Percentiles rank a stretch among this genome's conserved stretches.
Conservation (phyloP, 352 stramenopile species). For the Phytophthora cajani region DNA sequence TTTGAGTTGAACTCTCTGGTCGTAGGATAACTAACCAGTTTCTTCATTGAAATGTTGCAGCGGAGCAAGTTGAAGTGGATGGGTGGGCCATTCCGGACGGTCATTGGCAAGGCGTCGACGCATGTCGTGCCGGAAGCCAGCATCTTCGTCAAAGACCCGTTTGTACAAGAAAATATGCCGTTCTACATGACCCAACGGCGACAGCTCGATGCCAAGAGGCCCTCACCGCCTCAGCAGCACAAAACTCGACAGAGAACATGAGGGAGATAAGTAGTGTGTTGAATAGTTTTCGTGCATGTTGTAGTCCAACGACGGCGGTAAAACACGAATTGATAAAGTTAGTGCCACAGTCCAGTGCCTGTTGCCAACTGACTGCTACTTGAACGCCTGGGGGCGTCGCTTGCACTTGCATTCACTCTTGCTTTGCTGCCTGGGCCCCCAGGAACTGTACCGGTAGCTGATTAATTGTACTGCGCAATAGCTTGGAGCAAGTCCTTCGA, state of each 20-base stretch:
- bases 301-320: background rate
- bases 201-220: conserved; percentile 37
- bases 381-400: background rate
- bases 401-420: conserved; percentile 9
- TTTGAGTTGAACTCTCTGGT: background rate
- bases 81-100: conserved; percentile 68
- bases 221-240: conserved; percentile 12
- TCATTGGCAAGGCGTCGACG: conserved; percentile 75
- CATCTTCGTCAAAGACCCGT: conserved; percentile 65
- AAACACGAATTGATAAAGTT: conserved; percentile 41
- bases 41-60: conserved; percentile 19
- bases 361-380: conserved; percentile 6
- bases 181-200: conserved; percentile 68
- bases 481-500: conserved; percentile 93
- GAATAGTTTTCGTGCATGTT: conserved; percentile 4
- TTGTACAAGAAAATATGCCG: conserved; percentile 58
- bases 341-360: conserved; percentile 11
- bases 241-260: conserved; percentile 1
- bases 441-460: background rate
- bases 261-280: conserved; percentile 10
- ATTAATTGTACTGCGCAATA: conserved; percentile 89
- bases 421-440: conserved; percentile 6
- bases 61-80: conserved; percentile 77
- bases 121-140: conserved; percentile 46
- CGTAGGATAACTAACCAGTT: background rate